Evolutionary conservation across 768 basidiomycete species (phyloP).

Genomic region (Kwoniella dendrophila): DNA sequence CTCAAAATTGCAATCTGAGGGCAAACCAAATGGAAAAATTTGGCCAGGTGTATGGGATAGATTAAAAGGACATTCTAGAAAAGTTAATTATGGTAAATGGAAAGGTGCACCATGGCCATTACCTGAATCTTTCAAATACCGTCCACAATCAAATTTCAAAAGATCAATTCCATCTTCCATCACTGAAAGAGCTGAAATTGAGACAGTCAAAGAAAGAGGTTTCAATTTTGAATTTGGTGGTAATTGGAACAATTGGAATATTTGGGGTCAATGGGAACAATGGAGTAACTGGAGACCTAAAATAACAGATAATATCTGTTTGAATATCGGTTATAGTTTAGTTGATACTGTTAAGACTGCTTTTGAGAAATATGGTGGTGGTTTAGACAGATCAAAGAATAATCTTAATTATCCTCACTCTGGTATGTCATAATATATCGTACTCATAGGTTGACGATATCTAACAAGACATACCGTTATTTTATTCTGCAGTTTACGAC

Average conservation of each 20-base stretch:
- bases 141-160: neutral
- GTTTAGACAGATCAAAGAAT: constrained; percentile 10
- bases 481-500: constrained; percentile 6
- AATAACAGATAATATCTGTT: neutral
- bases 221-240: neutral
- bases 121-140: neutral
- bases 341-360: constrained; percentile 13
- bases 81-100: neutral
- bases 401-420: constrained; percentile 18
- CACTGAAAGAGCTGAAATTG: neutral
- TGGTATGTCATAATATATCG: neutral
- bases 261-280: constrained; percentile 8
- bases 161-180: neutral
- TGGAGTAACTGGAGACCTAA: neutral
- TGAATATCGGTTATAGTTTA: constrained; percentile 14
- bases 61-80: neutral
- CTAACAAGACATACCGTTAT: too few species aligned
- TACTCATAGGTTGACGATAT: too few species aligned
- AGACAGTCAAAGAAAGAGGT: neutral
- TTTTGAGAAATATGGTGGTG: constrained; percentile 11
- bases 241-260: neutral
- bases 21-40: neutral
- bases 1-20: constrained; percentile 2
- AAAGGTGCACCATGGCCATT: neutral
- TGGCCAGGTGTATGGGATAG: constrained; percentile 9